Conservation (phyloP, 208 protist genomes). For the Herpetomonas samuelpessoai region DNA sequence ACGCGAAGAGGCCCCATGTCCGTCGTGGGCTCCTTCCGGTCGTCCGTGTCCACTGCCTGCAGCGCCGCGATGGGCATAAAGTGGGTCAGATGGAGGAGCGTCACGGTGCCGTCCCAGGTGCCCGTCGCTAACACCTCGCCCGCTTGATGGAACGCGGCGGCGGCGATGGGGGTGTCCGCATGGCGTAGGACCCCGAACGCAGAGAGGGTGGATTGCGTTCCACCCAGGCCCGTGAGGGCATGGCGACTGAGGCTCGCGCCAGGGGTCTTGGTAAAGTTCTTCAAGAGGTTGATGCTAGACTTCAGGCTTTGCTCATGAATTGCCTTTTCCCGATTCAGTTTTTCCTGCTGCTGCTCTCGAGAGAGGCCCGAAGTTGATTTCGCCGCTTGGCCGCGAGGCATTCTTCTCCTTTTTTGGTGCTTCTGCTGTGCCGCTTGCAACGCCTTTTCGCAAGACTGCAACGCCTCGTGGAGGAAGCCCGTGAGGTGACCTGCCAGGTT, state of each 20-base stretch:
- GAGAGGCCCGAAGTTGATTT: too few species aligned
- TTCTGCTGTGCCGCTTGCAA: neutral
- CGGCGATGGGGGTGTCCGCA: conserved; percentile 53
- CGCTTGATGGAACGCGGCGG: conserved; percentile 53
- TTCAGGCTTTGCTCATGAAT: neutral
- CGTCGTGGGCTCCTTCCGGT: neutral
- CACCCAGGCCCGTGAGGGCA: conserved; percentile 3
- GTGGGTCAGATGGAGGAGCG: conserved; percentile 33
- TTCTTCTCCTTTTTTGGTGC: too few species aligned
- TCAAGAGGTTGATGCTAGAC: neutral
- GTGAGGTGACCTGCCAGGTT: conserved; percentile 7
- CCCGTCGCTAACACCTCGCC: conserved; percentile 75
- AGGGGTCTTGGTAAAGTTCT: neutral
- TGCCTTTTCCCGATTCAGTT: neutral
- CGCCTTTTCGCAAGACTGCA: neutral
- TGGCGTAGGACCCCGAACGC: conserved; percentile 59
- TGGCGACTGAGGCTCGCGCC: conserved; percentile 5
- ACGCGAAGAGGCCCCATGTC: neutral
- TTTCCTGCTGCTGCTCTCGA: neutral
- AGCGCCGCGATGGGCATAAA: too few species aligned
- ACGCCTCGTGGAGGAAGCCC: conserved; percentile 4
- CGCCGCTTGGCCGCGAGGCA: too few species aligned
- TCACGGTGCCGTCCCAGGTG: conserved; percentile 63
- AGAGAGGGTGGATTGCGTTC: conserved; percentile 13
- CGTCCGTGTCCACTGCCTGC: too few species aligned